These are phyloP conservation scores for Wickerhamomyces silvicola DNA, from an alignment of 805 yeast genomes.

Conservation along the genomic window DNA sequence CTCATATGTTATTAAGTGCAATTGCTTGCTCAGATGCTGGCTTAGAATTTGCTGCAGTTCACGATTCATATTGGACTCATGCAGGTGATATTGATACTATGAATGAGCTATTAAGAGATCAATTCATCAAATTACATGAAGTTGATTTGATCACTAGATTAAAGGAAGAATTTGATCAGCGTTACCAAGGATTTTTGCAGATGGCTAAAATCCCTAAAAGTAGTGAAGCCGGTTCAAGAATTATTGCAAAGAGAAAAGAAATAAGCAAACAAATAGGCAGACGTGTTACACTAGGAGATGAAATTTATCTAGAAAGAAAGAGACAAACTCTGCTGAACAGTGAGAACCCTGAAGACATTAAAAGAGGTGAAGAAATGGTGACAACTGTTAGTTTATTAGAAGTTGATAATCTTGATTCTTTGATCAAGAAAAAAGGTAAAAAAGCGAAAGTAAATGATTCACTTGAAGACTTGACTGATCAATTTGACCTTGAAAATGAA, in stretches of 20 bases:
- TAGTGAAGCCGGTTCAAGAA: slow-evolving; percentile 43
- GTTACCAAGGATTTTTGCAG: slow-evolving; percentile 70
- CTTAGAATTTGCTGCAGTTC: slow-evolving; percentile 86
- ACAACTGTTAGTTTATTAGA: slow-evolving; percentile 63
- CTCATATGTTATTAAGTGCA: slow-evolving; percentile 92
- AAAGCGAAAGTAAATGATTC: slow-evolving; percentile 8
- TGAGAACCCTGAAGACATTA: slow-evolving; percentile 39
- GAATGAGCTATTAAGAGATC: slow-evolving; percentile 66
- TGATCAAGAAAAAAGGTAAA: slow-evolving; percentile 6
- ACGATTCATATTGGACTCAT: slow-evolving; percentile 98
- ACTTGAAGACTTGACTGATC: slow-evolving; percentile 13
- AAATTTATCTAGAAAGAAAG: slow-evolving; percentile 60
- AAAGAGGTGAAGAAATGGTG: slow-evolving; percentile 46
- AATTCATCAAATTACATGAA: slow-evolving; percentile 72
- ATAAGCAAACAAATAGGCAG: slow-evolving; percentile 46
- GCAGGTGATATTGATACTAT: slow-evolving; percentile 73
- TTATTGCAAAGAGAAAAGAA: slow-evolving; percentile 43
- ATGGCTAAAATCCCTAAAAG: slow-evolving; percentile 47
- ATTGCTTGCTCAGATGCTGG: slow-evolving; percentile 59
- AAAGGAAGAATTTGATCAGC: slow-evolving; percentile 69
- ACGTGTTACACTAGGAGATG: slow-evolving; percentile 58
- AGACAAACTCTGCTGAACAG: slow-evolving; percentile 53
- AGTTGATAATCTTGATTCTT: slow-evolving; percentile 11
- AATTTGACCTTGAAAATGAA: slow-evolving; percentile 11
- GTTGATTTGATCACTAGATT: slow-evolving; percentile 66